Base-by-base conservation (phyloP, 2,329 filamentous ascomycete species). In the Onygenales sp. region DNA sequence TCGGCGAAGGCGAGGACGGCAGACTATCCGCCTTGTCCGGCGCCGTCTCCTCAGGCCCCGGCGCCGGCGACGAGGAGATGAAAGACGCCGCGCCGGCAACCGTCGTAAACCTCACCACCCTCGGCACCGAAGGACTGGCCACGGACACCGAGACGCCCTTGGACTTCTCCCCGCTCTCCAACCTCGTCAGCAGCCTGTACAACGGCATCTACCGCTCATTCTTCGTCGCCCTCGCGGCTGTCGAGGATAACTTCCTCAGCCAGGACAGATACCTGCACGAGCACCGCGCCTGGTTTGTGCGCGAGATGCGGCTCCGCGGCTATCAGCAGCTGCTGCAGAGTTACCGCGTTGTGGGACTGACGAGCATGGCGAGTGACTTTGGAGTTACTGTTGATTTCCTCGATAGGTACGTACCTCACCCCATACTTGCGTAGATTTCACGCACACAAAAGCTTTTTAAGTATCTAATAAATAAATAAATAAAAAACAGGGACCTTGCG, bases 291-390 rank as follows among this genome's bases (percentile, higher is more conserved):
- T 98, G 93, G 92, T 97, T 93, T 70, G 92, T 98, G 62, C 87
- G 93, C 50, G 93, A 98, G 79, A 98, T 98, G 93, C 85, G 93
- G 54, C 82, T 97, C 60, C 85, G 92, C 55, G 92, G 89, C 37
- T 98, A 98, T 75, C 89, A 95, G 72, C 93, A 98, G 76, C 82
- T 98, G 42, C 81, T 98, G 43, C 93, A 97, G 77, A 95, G 89
- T 68, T 98, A 98, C 75, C 86, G 92, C 47, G 89, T 98, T 9
- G 93, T 98, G 37, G 90, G 92, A n/a, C 78, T 98, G 59, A 86
- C 89, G 71, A 95, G 88, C 74, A 98, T 98, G 92, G 93, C 93
- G 17, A 87, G 84, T 59, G 92, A 95, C 70, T 98, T 98, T 75
- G 93, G 93, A 52, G 92, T 98, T 57, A 93, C 88, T 2, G 88